These are phyloP conservation scores for Asterochloris erici DNA, from an alignment of 139 green algal species.

Conservation along the genomic window DNA sequence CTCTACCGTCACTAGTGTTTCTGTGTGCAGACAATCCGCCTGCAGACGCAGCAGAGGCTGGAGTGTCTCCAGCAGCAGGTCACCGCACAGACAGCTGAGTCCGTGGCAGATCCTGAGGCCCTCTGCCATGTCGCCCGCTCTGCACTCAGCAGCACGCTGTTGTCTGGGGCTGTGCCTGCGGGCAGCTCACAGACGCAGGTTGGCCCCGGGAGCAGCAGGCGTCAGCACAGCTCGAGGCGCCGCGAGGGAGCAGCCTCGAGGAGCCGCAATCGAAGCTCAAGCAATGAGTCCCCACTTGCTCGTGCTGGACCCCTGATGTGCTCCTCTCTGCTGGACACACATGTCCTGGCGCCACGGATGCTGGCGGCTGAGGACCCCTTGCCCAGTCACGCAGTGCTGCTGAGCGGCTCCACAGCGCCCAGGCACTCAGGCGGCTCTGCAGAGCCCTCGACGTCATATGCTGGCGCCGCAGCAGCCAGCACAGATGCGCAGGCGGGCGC, in stretches of 20 bases:
- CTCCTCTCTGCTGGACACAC: not conserved
- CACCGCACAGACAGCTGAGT: not conserved
- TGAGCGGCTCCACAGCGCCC: not conserved
- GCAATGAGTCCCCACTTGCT: not conserved
- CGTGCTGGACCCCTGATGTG: not conserved
- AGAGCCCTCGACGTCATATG: too few relatives aligned
- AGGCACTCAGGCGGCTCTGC: too few relatives aligned
- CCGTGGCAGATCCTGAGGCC: not conserved
- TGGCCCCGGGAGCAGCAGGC: too few relatives aligned
- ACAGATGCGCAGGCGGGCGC: too few relatives aligned
- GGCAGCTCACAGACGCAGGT: constrained; percentile 1
- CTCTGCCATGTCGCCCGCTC: not conserved
- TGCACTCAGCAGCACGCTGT: not conserved
- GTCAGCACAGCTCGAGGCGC: not conserved
- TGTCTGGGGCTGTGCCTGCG: not conserved
- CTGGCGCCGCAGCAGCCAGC: too few relatives aligned
- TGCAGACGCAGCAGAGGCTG: constrained; percentile 10
- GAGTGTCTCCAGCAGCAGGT: not conserved
- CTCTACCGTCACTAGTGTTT: not conserved
- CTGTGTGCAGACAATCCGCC: not conserved
- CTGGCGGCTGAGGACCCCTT: not conserved
- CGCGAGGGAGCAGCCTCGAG: not conserved
- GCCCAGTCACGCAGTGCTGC: not conserved
- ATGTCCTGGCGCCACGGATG: not conserved
- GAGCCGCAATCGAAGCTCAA: not conserved